A percentile compares a stretch with the other conserved stretches of the same genome.
Conservation (phyloP, 2,329 filamentous ascomycete species). For the Lecanicillium sp. region DNA sequence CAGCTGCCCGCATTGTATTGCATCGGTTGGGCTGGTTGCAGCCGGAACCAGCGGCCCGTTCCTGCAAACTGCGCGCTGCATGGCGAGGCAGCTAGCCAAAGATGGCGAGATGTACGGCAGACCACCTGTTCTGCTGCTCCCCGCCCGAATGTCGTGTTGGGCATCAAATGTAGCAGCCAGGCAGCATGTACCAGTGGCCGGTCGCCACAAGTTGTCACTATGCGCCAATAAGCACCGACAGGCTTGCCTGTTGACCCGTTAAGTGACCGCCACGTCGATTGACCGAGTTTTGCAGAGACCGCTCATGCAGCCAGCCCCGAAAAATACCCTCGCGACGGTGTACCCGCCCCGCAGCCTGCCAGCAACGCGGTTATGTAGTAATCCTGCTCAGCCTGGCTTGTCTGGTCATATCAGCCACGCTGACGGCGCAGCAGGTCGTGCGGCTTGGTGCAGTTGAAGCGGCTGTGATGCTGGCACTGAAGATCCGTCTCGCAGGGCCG, state of each 20-base stretch:
- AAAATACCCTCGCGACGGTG: neutral
- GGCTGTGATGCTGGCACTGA: no score
- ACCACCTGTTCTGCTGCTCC: constrained; percentile 5
- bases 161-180: constrained; percentile 7
- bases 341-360: neutral
- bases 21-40: neutral
- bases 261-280: constrained; percentile 14
- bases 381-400: neutral
- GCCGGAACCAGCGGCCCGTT: constrained; percentile 10
- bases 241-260: constrained; percentile 10
- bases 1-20: neutral
- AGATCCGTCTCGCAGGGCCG: no score
- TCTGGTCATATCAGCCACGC: neutral
- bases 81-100: neutral
- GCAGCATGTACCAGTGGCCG: neutral
- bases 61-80: constrained; percentile 8
- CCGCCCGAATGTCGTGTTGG: constrained; percentile 11
- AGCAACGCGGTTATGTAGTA: neutral
- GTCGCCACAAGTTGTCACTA: constrained; percentile 3
- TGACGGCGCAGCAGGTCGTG: neutral
- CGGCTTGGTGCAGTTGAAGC: no score
- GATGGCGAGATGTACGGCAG: constrained; percentile 1
- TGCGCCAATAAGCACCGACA: constrained; percentile 1
- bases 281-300: constrained; percentile 14
- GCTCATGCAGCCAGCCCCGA: constrained; percentile 1